phyloP scores from a whole-genome alignment of 169 alveolate genomes.

The Eimeria maxima region DNA sequence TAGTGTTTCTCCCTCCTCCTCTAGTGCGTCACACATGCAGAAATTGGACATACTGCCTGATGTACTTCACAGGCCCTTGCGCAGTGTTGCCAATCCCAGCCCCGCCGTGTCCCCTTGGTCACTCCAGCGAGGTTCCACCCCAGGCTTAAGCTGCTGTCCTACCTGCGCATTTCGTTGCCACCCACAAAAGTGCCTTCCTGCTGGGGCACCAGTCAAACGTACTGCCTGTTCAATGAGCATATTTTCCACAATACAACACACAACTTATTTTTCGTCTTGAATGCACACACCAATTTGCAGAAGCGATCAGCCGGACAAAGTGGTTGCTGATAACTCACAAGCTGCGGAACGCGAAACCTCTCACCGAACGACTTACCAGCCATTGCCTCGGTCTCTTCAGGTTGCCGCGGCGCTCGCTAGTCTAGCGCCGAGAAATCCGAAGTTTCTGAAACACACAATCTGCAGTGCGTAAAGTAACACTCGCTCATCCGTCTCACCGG shows the following conservation, averaged over 20 bases:
- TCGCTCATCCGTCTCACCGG: background rate
- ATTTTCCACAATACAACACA: background rate
- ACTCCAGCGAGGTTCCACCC: too few relatives aligned
- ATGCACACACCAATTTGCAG: background rate
- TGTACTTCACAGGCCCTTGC: background rate
- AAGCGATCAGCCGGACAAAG: background rate
- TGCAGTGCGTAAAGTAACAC: background rate
- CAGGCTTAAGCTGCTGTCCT: too few relatives aligned
- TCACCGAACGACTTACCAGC: background rate
- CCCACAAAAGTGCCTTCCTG: background rate
- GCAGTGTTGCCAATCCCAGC: too few relatives aligned
- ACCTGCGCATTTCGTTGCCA: background rate
- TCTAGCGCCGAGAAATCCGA: background rate
- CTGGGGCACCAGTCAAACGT: background rate
- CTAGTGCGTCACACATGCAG: background rate
- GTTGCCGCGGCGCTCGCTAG: background rate
- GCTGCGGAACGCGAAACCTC: background rate
- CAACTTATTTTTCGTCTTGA: background rate
- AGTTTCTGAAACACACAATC: background rate
- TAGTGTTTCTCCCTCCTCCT: background rate
- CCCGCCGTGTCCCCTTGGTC: too few relatives aligned
- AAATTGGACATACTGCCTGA: background rate
- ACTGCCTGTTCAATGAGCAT: background rate
- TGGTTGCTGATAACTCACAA: background rate
- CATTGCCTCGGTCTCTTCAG: background rate